Conservation (phyloP, 2,329 filamentous ascomycete genomes). For the Stenocarpella maydis region DNA sequence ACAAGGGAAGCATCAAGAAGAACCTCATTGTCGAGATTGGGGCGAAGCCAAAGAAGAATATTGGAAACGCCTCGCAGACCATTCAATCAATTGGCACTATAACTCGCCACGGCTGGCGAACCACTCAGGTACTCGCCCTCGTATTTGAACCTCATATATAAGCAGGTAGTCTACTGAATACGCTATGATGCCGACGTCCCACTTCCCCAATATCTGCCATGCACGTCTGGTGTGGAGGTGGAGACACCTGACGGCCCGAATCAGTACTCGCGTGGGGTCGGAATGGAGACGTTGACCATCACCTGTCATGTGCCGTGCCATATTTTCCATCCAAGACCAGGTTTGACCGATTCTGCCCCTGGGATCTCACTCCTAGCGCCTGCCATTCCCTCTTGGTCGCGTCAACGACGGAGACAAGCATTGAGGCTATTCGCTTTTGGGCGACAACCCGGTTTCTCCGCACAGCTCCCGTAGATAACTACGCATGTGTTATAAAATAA, state of each 20-base stretch:
- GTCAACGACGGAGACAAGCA: background rate
- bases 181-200: background rate
- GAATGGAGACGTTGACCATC: conserved; percentile 1
- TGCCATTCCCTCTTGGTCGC: conserved; percentile 10
- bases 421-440: background rate
- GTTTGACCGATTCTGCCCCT: background rate
- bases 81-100: too few species aligned
- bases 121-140: too few species aligned
- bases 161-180: background rate
- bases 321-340: background rate
- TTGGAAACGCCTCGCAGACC: too few species aligned
- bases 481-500: background rate
- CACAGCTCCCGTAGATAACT: conserved; percentile 1
- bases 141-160: too few species aligned
- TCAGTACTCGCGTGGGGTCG: conserved; percentile 3
- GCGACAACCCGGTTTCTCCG: background rate
- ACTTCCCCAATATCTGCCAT: conserved; percentile 7
- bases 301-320: conserved; percentile 4
- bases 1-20: background rate
- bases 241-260: conserved; percentile 22
- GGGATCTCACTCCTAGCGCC: background rate
- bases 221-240: conserved; percentile 1
- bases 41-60: background rate
- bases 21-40: background rate
- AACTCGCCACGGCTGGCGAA: too few species aligned